Percentiles rank a stretch among this genome's conserved stretches.
Conservation (phyloP, 192 early-diverging fungal species). For the Rhizophlyctis rosea region DNA sequence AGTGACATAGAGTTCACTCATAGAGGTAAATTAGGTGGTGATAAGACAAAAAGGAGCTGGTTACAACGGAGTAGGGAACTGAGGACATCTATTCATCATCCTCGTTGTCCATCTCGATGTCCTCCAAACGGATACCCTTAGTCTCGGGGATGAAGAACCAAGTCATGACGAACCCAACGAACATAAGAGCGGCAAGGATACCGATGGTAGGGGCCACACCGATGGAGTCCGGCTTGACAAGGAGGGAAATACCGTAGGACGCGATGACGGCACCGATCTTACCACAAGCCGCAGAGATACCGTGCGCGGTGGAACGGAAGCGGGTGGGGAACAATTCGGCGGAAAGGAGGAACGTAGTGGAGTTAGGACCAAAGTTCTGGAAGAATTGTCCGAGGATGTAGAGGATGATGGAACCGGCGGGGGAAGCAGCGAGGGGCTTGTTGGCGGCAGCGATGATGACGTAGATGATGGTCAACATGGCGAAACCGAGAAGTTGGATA, state of each 20-base stretch:
- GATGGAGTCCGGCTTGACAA: constrained; percentile 34
- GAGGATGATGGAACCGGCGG: constrained; percentile 64
- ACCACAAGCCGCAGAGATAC: constrained; percentile 65
- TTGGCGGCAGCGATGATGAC: constrained; percentile 31
- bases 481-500: constrained; percentile 87
- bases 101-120: constrained; percentile 31
- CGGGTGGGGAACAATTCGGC: constrained; percentile 66
- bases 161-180: constrained; percentile 55
- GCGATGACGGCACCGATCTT: constrained; percentile 65
- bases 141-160: constrained; percentile 73
- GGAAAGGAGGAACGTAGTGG: constrained; percentile 79
- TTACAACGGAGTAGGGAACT: too few species aligned
- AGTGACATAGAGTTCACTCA: too few species aligned
- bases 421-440: constrained; percentile 14
- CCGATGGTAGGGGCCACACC: constrained; percentile 27
- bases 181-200: constrained; percentile 77
- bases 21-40: too few species aligned
- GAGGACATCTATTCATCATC: too few species aligned
- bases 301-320: constrained; percentile 66
- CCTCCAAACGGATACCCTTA: constrained; percentile 66
- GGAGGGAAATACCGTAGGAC: constrained; percentile 43
- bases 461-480: constrained; percentile 66
- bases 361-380: constrained; percentile 93
- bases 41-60: too few species aligned
- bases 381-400: constrained; percentile 58